Base-by-base conservation (phyloP, 169 alveolate genomes). In the Perkinsus chesapeaki region DNA sequence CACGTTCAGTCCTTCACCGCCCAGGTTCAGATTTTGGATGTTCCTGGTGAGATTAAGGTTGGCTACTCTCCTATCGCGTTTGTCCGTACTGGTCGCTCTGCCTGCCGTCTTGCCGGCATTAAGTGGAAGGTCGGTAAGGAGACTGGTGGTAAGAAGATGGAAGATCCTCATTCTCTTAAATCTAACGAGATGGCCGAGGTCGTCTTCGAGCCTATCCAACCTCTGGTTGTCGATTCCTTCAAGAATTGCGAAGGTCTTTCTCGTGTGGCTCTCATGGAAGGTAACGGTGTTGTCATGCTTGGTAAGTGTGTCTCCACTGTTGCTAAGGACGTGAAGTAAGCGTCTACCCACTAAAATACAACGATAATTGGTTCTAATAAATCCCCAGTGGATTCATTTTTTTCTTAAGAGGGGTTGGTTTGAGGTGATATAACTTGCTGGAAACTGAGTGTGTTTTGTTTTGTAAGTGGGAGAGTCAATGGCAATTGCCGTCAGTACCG, bases 151-250 rank as follows among this genome's bases (percentile, higher is more conserved):
- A 97, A 97, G 91, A 95, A 97, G 73, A 99, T 98, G 96, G 99
- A 98, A 95, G 97, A 98, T 94, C 99, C 99, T 39, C 98, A 98
- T 95, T 95, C 97, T 94, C 95, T 98, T 94, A 98, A 98, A 97
- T 96, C 98, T 92, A 99, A 99, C 91, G 99, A 98, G 94, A 98
- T 99, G 48, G 99, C 99, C 91, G 95, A 97, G 95, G 98, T 98
- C 93, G 96, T 96, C 92, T 95, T 99, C 96, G 97, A 97, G 94
- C 99, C 99, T 47, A 96, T 96, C 96, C 98, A 98, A 96, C 99
- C 99, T 91, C 96, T 99, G 97, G 98, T 98, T 94, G 99, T 97
- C 95, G 99, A 99, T 94, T 95, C 98, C 92, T 98, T 98, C 97
- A 95, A 98, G 60, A 98, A 98, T 95, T 98, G 98, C 95, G 99